Base-by-base conservation (phyloP, 2,329 filamentous ascomycete genomes). In the Venturia oleaginea region DNA sequence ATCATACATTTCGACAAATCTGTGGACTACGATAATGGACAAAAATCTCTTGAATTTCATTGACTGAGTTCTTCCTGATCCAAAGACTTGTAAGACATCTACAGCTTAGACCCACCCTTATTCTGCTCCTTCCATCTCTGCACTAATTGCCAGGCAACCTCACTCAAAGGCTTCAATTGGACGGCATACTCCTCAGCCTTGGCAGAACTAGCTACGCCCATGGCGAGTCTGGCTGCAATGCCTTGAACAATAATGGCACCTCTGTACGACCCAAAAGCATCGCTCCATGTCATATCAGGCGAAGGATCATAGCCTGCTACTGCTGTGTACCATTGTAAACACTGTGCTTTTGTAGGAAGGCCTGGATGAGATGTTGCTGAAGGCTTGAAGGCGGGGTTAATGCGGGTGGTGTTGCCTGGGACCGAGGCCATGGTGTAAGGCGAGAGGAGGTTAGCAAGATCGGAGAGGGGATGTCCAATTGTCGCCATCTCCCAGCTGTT, bases 401-500 rank as follows among this genome's bases (percentile, higher is more conserved):
- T 78, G 69, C 73, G 72, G 59, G 70, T 68, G 54, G 75, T 68
- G 46, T 75, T 75, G 63, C 75, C 72, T 37, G 72, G 70, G 27
- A 72, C 74, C 0, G 69, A 69, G 1, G 79, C 77, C 8, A 75
- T 78, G 2, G 78, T 71, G 68, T 74, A 81, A 4, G 80, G 79
- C 1, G 71, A 70, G 22, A 87, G 75, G 22, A 97, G 80, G 76
- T 97, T 97, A 75, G 87, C 87, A 48, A 97, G 80, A 74, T 99
- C 94, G 6, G 90, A 93, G 27, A 97, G 83, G 0, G 94, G 94
- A 75, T 99, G 93, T n/a, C 94, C 94, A 64, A 97, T 87, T 0
- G 94, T 97, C 42, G 91, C 92, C 91, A 99, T 96, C 79, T 97
- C 94, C 93, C 93, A 97, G 78, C 71, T 72, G 65, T 6, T 24